phyloP scores from a whole-genome alignment of 1,284 basidiomycete species.

The Cutaneotrichosporon sp. region DNA sequence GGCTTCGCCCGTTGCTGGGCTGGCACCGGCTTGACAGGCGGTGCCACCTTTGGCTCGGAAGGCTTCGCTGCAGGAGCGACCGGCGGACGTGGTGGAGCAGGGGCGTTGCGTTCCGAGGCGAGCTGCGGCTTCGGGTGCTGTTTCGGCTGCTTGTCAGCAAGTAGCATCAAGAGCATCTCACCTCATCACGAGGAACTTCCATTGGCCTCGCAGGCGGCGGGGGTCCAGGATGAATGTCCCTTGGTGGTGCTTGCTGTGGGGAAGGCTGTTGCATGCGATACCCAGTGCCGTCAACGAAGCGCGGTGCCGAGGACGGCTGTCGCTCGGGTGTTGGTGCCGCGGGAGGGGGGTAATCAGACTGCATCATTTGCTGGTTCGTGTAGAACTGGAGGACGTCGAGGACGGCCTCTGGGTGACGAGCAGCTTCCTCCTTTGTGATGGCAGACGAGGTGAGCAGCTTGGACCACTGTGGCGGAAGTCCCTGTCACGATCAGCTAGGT shows the following conservation, averaged over 20 bases:
- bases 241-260: not conserved
- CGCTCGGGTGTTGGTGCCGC: constrained; percentile 56
- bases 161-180: not conserved
- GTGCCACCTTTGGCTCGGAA: constrained; percentile 1
- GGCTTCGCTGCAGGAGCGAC: not conserved
- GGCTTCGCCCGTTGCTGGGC: constrained; percentile 1
- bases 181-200: constrained; percentile 7
- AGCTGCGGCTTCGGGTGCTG: constrained; percentile 24
- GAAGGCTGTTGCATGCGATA: constrained; percentile 1
- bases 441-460: constrained; percentile 93
- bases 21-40: constrained; percentile 5
- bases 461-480: constrained; percentile 96
- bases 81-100: constrained; percentile 55
- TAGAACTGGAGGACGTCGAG: constrained; percentile 98
- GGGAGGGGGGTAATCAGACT: constrained; percentile 26
- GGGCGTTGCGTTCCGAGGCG: constrained; percentile 51
- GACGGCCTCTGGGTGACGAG: constrained; percentile 94
- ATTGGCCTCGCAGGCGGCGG: not conserved
- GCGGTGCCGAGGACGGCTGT: constrained; percentile 58
- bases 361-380: constrained; percentile 81
- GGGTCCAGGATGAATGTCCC: not conserved
- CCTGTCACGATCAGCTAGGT: constrained; percentile 56
- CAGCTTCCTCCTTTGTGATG: constrained; percentile 97
- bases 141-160: not conserved
- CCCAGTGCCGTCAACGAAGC: constrained; percentile 77